Evolutionary conservation across 2,329 filamentous ascomycete genomes (phyloP), one percentile per base, ranked within the genome.

Genomic region (Xylariomycetidae sp.): DNA sequence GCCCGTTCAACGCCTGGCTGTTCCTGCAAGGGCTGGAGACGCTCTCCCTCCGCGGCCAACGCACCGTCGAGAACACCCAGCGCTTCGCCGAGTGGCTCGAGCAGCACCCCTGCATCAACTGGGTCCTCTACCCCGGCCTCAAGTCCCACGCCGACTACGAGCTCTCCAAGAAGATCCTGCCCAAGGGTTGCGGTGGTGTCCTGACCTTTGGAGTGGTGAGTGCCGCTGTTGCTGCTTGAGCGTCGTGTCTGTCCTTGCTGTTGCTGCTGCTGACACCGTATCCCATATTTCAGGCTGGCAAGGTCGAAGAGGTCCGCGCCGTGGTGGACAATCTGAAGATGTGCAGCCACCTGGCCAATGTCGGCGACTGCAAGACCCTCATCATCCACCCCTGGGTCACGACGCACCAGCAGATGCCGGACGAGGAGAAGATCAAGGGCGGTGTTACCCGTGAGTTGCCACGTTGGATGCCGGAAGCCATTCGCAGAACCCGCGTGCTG

Each of bases 271-370:
- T 31, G 76, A 74, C 16, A 76, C 78, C 32, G 71, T 13, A 8
- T 28, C 15, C 6, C 24, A 12, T 15, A 24, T 14, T n/a, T 24
- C 26, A 54, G 50, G 54, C 53, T 10, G 56, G 55, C 22, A 50
- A 53, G 38, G 53, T 58, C 25, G 53, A 58, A 32, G 44, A 58
- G 34, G 52, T 58, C 22, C 46, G 52, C 14, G 50, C 54, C 6
- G 73, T 86, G n/a, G 82, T 85, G 14, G 82, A 86, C 53, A 72
- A 72, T 47, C 79, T 86, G 56, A 82, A 84, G 65, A 60, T 86
- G 49, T 79, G 82, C 42, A 83, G 78, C 13, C 83, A 85, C 52
- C 63, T 86, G 38, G 82, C 82, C 28, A 86, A 85, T 50, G 79
- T 85, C 20, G 81, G 81, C 35, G 81, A 85, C 48, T 76, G 77